These are phyloP conservation scores for Piper betle DNA, from an alignment of 164 flowering plant species.

Conservation along the genomic window DNA sequence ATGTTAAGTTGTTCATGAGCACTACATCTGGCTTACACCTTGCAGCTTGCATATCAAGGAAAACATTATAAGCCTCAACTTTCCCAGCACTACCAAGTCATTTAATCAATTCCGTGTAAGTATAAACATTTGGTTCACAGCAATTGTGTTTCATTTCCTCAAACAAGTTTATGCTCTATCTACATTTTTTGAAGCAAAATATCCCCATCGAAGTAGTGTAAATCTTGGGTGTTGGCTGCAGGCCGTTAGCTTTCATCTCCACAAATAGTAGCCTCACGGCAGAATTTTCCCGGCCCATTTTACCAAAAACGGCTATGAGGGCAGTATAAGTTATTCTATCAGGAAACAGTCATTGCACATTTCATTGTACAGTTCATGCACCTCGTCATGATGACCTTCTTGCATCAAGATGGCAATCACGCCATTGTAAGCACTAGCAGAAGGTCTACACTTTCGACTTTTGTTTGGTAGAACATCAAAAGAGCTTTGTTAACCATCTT, in stretches of 20 bases:
- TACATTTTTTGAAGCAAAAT: constrained; percentile 40
- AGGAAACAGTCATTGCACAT: constrained; percentile 88
- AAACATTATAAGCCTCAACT: constrained; percentile 60
- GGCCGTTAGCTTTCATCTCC: constrained; percentile 82
- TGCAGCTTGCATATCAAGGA: constrained; percentile 38
- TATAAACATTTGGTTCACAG: constrained; percentile 63
- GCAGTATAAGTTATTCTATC: constrained; percentile 74
- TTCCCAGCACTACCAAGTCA: constrained; percentile 74
- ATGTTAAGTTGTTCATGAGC: constrained; percentile 72
- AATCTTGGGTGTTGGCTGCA: constrained; percentile 70
- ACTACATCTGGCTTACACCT: constrained; percentile 78
- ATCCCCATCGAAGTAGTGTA: constrained; percentile 62
- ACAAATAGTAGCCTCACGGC: constrained; percentile 60
- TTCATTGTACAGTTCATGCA: constrained; percentile 78
- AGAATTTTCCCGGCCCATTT: constrained; percentile 57
- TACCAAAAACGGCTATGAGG: constrained; percentile 54
- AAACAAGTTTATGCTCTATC: constrained; percentile 49
- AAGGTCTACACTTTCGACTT: constrained; percentile 57
- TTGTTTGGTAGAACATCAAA: constrained; percentile 62
- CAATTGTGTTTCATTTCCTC: constrained; percentile 51
- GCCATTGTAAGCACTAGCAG: constrained; percentile 50
- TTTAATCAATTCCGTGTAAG: constrained; percentile 83
- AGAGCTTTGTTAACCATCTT: constrained; percentile 91
- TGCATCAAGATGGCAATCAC: constrained; percentile 70
- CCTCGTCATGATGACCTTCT: constrained; percentile 71